Percentiles rank a stretch among this genome's conserved stretches.
Evolutionary conservation across 805 yeast species (phyloP).

Genomic region (Komagataella populi): DNA sequence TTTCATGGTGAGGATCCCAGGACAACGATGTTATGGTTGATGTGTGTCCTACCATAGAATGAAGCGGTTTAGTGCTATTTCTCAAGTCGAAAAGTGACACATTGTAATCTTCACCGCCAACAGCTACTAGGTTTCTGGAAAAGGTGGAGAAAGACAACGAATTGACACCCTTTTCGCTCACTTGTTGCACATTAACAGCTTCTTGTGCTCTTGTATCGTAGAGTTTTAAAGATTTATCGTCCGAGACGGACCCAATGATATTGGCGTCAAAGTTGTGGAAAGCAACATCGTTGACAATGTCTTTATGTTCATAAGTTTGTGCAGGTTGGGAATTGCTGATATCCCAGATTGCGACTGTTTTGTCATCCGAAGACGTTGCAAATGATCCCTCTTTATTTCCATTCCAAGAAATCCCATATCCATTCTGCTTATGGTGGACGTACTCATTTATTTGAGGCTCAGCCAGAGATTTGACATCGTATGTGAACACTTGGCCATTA

Average conservation of each 20-base stretch:
- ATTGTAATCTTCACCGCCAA: conserved; percentile 59
- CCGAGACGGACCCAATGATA: conserved; percentile 61
- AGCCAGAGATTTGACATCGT: conserved; percentile 21
- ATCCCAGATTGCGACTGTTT: conserved; percentile 50
- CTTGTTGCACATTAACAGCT: conserved; percentile 11
- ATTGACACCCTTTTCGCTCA: conserved; percentile 32
- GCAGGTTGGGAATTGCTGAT: conserved; percentile 15
- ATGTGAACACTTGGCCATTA: conserved; percentile 44
- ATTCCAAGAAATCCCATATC: conserved; percentile 68
- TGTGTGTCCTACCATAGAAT: conserved; percentile 72
- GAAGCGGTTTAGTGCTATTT: conserved; percentile 28
- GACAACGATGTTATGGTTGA: conserved; percentile 59
- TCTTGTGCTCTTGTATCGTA: conserved; percentile 33
- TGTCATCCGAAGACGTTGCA: conserved; percentile 55
- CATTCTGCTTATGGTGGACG: conserved; percentile 48
- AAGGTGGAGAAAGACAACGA: conserved; percentile 53
- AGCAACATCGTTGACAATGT: conserved; percentile 63
- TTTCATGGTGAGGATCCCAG: conserved; percentile 69
- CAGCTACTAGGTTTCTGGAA: conserved; percentile 45
- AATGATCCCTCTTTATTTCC: conserved; percentile 31
- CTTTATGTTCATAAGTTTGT: conserved; percentile 27
- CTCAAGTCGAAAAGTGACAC: conserved; percentile 56
- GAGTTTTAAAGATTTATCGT: conserved; percentile 42
- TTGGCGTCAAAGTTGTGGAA: conserved; percentile 46
- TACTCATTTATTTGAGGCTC: conserved; percentile 17